Evolutionary conservation across 2,329 filamentous ascomycete species (phyloP).

Genomic region (Davidsoniella australis): DNA sequence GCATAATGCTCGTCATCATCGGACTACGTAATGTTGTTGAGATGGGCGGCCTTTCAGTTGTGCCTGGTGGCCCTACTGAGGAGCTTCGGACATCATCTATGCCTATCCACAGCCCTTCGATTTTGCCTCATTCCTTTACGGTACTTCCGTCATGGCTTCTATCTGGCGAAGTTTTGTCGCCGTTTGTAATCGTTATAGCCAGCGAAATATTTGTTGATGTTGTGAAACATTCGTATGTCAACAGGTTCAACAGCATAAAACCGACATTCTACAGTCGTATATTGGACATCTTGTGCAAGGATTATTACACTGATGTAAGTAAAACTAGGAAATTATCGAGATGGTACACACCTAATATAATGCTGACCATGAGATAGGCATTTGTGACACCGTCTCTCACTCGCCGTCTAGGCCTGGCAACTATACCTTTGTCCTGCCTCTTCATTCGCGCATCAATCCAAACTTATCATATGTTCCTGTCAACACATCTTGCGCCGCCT

Average conservation of each 20-base stretch:
- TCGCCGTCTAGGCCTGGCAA: conserved; percentile 72
- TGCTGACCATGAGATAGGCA: conserved; percentile 33
- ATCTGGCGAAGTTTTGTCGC: conserved; percentile 75
- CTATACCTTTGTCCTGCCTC: conserved; percentile 82
- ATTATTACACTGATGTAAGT: conserved; percentile 85
- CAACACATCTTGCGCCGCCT: conserved; percentile 65
- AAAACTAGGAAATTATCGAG: background rate
- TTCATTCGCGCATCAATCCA: conserved; percentile 91
- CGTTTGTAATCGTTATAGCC: conserved; percentile 83
- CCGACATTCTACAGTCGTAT: conserved; percentile 79
- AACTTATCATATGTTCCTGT: conserved; percentile 95
- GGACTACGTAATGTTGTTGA: conserved; percentile 92
- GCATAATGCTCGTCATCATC: conserved; percentile 94
- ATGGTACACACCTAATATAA: background rate
- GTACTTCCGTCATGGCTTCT: conserved; percentile 62
- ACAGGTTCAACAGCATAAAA: conserved; percentile 95
- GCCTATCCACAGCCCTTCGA: conserved; percentile 51
- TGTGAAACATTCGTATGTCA: conserved; percentile 94
- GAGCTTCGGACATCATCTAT: conserved; percentile 20
- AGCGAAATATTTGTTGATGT: conserved; percentile 95
- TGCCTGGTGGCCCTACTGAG: conserved; percentile 23
- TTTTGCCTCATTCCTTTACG: conserved; percentile 80
- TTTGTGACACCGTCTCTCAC: conserved; percentile 84
- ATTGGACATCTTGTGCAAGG: conserved; percentile 85
- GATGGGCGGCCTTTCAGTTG: conserved; percentile 63